Percentiles rank a stretch among this genome's conserved stretches.
Evolutionary conservation across 345 rosid species (phyloP).

Genomic region (Heritiera fomes): DNA sequence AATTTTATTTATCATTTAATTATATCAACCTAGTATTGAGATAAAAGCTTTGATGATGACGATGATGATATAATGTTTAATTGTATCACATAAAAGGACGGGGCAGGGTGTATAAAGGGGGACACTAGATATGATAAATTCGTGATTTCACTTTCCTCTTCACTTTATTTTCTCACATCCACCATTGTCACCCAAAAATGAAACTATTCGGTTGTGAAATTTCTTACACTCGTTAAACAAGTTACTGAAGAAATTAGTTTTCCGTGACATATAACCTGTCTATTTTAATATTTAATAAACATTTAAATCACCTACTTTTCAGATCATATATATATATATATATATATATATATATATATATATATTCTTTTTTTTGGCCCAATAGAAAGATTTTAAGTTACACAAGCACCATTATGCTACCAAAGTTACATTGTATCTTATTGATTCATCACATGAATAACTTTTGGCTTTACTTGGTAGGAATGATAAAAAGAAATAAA

Average conservation of each 20-base stretch:
- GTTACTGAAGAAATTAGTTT: background rate
- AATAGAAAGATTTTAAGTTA: background rate
- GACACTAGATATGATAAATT: background rate
- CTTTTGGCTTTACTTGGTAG: too few species aligned
- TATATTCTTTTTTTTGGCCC: background rate
- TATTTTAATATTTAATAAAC: conserved; percentile 1
- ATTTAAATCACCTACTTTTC: conserved; percentile 3
- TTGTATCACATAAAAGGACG: too few species aligned
- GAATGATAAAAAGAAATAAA: too few species aligned
- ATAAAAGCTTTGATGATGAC: too few species aligned
- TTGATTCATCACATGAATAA: background rate
- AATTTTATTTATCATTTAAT: too few species aligned
- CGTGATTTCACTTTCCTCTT: background rate
- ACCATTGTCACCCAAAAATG: background rate
- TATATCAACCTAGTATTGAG: too few species aligned
- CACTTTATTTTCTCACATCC: background rate
- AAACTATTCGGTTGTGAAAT: background rate
- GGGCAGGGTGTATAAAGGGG: too few species aligned
- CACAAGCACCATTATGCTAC: background rate
- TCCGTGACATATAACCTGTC: background rate
- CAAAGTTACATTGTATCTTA: background rate
- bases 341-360: background rate
- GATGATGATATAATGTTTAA: too few species aligned
- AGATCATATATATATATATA: background rate
- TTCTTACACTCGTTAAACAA: background rate